Evolutionary conservation across 2,329 filamentous ascomycete genomes (phyloP), one percentile per base, ranked within the genome.

Genomic region (Dothistroma septosporum): DNA sequence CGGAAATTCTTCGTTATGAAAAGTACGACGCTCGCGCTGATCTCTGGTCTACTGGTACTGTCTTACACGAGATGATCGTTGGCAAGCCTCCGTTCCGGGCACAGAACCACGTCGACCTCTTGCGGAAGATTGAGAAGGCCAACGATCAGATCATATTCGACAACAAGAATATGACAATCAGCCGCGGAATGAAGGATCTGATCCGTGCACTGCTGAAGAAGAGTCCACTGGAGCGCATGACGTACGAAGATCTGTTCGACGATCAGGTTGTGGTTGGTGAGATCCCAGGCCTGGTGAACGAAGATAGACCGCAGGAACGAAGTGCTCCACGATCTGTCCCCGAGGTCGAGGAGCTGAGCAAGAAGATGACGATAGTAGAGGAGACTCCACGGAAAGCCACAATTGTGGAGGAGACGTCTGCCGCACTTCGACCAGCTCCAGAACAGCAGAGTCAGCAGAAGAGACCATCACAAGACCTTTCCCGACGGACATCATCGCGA

Each of bases 21-120:
- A 93, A 93, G 72, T 99, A 99, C 75, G 93, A 96, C 77, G 91
- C 93, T 65, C 96, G 96, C 76, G 93, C 92, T 52, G 94, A 99
- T 78, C 79, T 99, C 35, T 99, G 94, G 94, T 99, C 94, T 22
- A 91, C 97, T 35, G 94, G 94, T 55, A 96, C 94, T 19, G 94
- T 99, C 9, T 79, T 96, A 24, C 96, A 91, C 73, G 94, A 99
- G 77, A 96, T 99, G 92, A 86, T 94, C 63, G 90, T 88, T 7
- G 93, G 92, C 57, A 88, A 86, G 64, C 92, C 94, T 22, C 94
- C 94, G 0, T 99, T 97, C 77, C 84, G 91, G 66, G 94, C 94
- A 33, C 86, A 86, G 58, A 97, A 99, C 72, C 94, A 99, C 72
- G 92, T 99, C 46, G 94, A 99, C 74, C 80, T 99, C 37, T 82